phyloP scores from a whole-genome alignment of 2,329 filamentous ascomycete species.

The Claviceps purpurea region DNA sequence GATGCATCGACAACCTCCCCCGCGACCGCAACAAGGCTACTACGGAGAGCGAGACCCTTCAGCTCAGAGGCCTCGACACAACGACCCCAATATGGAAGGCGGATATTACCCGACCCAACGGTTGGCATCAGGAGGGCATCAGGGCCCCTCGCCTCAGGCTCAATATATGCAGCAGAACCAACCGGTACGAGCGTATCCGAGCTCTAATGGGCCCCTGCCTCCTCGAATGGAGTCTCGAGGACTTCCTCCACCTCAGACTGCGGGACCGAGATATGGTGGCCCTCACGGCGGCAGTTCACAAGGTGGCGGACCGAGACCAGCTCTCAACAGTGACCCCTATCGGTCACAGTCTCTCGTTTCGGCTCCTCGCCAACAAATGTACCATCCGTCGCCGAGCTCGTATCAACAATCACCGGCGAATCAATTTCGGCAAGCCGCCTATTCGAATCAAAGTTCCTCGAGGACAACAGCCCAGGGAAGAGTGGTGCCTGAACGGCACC shows the following conservation, averaged over 20 bases:
- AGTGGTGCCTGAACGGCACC: slow-evolving; percentile 78
- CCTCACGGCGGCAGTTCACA: slow-evolving; percentile 50
- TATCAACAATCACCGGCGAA: slow-evolving; percentile 56
- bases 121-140: slow-evolving; percentile 34
- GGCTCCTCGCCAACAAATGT: slow-evolving; percentile 58
- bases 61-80: slow-evolving; percentile 16
- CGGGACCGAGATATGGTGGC: slow-evolving; percentile 27
- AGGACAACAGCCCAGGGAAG: slow-evolving; percentile 84
- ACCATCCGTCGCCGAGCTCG: slow-evolving; percentile 47
- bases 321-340: slow-evolving; percentile 73
- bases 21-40: slow-evolving; percentile 32
- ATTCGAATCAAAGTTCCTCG: slow-evolving; percentile 48
- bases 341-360: slow-evolving; percentile 87
- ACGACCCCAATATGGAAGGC: slow-evolving; percentile 28
- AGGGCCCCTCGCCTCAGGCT: slow-evolving; percentile 25
- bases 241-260: slow-evolving; percentile 29
- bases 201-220: slow-evolving; percentile 35
- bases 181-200: slow-evolving; percentile 31
- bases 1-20: slow-evolving; percentile 51
- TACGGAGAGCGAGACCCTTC: slow-evolving; percentile 20
- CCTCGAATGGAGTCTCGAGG: slow-evolving; percentile 52
- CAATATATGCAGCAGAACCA: slow-evolving; percentile 34
- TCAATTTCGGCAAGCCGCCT: slow-evolving; percentile 66
- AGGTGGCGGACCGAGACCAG: slow-evolving; percentile 48
- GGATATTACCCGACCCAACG: slow-evolving; percentile 42